A percentile compares a stretch with the other conserved stretches of the same genome.
phyloP scores from a whole-genome alignment of 352 stramenopile genomes.

The Pythium oligandrum region DNA sequence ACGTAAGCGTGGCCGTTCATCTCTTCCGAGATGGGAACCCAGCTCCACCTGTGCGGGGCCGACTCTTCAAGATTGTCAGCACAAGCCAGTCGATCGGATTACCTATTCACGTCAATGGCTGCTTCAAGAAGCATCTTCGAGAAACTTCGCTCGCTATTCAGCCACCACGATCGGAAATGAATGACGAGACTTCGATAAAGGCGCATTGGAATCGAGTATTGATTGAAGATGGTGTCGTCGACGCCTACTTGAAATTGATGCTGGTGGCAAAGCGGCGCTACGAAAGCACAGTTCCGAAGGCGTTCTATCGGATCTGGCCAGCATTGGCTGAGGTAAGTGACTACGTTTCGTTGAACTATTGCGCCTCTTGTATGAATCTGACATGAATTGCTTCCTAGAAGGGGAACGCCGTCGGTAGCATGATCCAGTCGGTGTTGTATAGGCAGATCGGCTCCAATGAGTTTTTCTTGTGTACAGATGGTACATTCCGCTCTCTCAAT shows the following conservation, averaged over 20 bases:
- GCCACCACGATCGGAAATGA: conserved; percentile 16
- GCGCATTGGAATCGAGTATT: conserved; percentile 68
- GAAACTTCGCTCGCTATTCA: conserved; percentile 22
- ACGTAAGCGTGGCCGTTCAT: conserved; percentile 60
- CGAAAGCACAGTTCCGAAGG: conserved; percentile 30
- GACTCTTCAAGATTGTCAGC: conserved; percentile 54
- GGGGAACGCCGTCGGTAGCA: conserved; percentile 2
- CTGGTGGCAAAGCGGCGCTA: conserved; percentile 41
- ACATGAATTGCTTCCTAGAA: neutral
- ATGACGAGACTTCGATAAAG: conserved; percentile 42
- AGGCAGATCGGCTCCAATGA: conserved; percentile 34
- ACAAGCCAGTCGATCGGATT: conserved; percentile 43
- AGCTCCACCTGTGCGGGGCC: conserved; percentile 37
- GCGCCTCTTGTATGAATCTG: neutral
- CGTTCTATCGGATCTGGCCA: conserved; percentile 68
- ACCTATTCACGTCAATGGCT: conserved; percentile 70
- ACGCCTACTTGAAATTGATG: conserved; percentile 65
- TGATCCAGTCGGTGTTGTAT: conserved; percentile 36
- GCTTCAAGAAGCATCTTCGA: conserved; percentile 62
- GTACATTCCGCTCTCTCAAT: conserved; percentile 43
- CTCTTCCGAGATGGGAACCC: conserved; percentile 44
- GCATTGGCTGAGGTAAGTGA: conserved; percentile 28
- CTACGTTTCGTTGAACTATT: no score
- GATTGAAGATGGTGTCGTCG: conserved; percentile 54
- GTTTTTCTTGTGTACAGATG: conserved; percentile 68